phyloP scores from a whole-genome alignment of 163 green algal species.

The Scenedesmus sp. region DNA sequence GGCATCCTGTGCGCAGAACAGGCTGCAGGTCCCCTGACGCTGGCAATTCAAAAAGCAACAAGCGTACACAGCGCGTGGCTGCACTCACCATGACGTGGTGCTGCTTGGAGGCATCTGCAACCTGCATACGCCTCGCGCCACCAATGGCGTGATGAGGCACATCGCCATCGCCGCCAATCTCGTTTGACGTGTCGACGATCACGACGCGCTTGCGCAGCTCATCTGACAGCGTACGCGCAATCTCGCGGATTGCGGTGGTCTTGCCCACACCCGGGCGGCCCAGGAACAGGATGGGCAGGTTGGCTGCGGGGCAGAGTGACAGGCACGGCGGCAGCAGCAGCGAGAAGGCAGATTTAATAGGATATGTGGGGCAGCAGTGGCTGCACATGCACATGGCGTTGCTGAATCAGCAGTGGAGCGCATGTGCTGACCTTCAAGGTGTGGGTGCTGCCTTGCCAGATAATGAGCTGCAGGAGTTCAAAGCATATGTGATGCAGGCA shows the following conservation, averaged over 20 bases:
- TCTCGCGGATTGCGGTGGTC: conserved; percentile 90
- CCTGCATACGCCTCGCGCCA: conserved; percentile 92
- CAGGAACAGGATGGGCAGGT: conserved; percentile 77
- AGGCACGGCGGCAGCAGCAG: neutral
- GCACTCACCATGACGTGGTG: conserved; percentile 70
- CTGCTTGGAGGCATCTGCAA: conserved; percentile 66
- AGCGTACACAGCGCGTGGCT: neutral
- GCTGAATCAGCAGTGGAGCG: neutral
- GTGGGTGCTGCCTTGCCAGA: too few species aligned
- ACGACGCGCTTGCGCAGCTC: conserved; percentile 78
- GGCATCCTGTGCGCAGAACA: too few species aligned
- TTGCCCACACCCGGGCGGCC: conserved; percentile 94
- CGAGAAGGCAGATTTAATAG: neutral
- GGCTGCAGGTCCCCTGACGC: too few species aligned
- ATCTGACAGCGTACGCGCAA: conserved; percentile 72
- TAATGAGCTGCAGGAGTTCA: too few species aligned
- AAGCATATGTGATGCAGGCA: neutral
- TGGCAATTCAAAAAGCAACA: too few species aligned
- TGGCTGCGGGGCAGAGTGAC: conserved; percentile 6
- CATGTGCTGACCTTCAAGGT: neutral
- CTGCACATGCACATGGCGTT: neutral
- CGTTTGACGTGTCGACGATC: conserved; percentile 97
- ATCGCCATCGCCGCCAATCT: conserved; percentile 89
- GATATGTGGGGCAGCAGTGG: neutral
- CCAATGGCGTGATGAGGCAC: conserved; percentile 83